A percentile compares a stretch with the other conserved stretches of the same genome.
These are phyloP conservation scores for Candida endomychidarum DNA, from an alignment of 805 yeast species.

Conservation along the genomic window DNA sequence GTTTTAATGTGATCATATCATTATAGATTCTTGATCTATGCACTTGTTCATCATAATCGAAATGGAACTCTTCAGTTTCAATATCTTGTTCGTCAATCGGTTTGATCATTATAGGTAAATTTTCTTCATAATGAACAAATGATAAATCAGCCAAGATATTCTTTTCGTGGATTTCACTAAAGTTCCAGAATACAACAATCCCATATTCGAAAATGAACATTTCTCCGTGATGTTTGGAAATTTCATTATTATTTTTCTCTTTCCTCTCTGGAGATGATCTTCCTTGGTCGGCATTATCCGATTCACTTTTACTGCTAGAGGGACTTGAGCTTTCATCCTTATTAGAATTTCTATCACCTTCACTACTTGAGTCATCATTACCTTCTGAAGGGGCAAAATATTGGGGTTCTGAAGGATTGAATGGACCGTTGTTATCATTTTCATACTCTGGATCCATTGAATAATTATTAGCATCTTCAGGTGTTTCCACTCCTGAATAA, in stretches of 20 bases:
- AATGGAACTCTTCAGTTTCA: conserved; percentile 86
- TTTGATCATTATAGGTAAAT: conserved; percentile 54
- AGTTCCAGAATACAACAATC: conserved; percentile 97
- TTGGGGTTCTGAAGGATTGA: conserved; percentile 93
- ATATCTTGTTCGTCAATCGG: conserved; percentile 86
- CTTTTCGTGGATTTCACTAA: conserved; percentile 88
- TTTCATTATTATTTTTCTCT: conserved; percentile 26
- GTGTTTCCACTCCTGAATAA: conserved; percentile 74
- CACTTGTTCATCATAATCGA: conserved; percentile 63
- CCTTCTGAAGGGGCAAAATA: conserved; percentile 58
- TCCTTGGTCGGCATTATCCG: conserved; percentile 1
- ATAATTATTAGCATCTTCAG: conserved; percentile 52
- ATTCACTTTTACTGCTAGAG: background rate
- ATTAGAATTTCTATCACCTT: background rate
- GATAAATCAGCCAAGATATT: conserved; percentile 89
- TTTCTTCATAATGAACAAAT: conserved; percentile 51
- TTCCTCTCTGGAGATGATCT: conserved; percentile 6
- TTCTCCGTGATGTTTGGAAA: conserved; percentile 71
- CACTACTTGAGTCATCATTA: conserved; percentile 7
- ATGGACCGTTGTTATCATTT: conserved; percentile 49
- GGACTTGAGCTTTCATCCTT: background rate
- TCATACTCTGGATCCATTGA: conserved; percentile 47
- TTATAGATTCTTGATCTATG: conserved; percentile 79
- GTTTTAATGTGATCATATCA: conserved; percentile 87
- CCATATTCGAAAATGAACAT: conserved; percentile 90